Evolutionary conservation across 1,284 basidiomycete species (phyloP).

Genomic region (Chondrostereum purpureum): DNA sequence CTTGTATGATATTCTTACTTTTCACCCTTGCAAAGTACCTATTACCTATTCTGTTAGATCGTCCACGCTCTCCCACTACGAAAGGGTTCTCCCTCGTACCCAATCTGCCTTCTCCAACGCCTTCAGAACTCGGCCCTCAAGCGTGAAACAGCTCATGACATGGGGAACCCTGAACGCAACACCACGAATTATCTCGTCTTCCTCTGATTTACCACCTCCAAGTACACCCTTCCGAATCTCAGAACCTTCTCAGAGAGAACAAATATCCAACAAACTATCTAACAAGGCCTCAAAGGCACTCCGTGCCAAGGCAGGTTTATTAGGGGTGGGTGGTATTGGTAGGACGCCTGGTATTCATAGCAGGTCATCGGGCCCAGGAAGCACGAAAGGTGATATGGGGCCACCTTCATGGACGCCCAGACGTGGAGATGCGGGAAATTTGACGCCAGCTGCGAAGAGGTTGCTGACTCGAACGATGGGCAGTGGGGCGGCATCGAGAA

Average conservation of each 20-base stretch:
- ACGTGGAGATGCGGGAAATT: conserved; percentile 57
- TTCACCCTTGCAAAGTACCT: conserved; percentile 12
- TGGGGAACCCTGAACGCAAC: conserved; percentile 88
- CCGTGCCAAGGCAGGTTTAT: conserved; percentile 58
- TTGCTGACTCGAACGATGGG: conserved; percentile 67
- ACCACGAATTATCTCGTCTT: conserved; percentile 74
- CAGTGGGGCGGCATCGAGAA: conserved; percentile 51
- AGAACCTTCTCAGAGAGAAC: conserved; percentile 66
- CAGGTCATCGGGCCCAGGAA: conserved; percentile 27
- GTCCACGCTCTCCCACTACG: conserved; percentile 48
- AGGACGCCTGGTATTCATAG: conserved; percentile 33
- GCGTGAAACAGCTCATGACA: conserved; percentile 88
- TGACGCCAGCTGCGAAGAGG: conserved; percentile 77
- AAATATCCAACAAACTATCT: conserved; percentile 72
- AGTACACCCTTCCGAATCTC: conserved; percentile 68
- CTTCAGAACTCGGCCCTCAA: conserved; percentile 66
- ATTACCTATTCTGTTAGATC: conserved; percentile 36
- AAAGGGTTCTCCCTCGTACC: conserved; percentile 69
- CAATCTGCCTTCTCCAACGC: conserved; percentile 80
- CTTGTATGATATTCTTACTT: conserved; percentile 41
- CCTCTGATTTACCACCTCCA: conserved; percentile 38
- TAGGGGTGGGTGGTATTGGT: conserved; percentile 30
- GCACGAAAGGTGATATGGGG: conserved; percentile 49
- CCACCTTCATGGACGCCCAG: conserved; percentile 67
- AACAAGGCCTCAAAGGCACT: conserved; percentile 64